These are phyloP conservation scores for Chenopodium formosanum DNA, from an alignment of 148 eudicot species.

Conservation along the genomic window DNA sequence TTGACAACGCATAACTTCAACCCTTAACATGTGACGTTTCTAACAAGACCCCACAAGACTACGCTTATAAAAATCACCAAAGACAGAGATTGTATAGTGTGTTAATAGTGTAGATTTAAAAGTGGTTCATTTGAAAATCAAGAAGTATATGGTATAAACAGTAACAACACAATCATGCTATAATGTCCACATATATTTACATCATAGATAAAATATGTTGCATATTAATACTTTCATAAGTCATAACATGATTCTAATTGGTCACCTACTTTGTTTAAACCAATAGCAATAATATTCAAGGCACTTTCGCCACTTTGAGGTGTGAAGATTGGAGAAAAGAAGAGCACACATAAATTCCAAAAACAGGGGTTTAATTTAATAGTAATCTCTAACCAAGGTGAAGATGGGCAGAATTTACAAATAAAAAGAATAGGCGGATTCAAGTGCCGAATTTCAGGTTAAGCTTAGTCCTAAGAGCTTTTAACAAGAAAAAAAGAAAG, in stretches of 20 bases:
- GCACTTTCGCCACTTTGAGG: too few species aligned
- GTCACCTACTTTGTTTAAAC: not conserved
- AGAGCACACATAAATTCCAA: not conserved
- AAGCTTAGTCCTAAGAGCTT: not conserved
- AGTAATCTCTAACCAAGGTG: not conserved
- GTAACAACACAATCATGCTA: not conserved
- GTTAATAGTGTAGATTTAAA: too few species aligned
- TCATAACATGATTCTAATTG: not conserved
- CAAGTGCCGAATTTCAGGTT: not conserved
- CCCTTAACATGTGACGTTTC: too few species aligned
- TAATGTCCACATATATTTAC: not conserved
- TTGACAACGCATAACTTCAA: too few species aligned
- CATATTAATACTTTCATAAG: not conserved
- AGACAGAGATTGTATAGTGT: too few species aligned
- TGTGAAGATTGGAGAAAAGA: not conserved
- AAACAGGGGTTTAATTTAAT: not conserved
- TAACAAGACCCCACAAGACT: too few species aligned
- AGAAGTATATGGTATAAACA: not conserved
- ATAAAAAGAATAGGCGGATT: not conserved
- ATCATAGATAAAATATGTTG: not conserved
- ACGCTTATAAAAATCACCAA: too few species aligned
- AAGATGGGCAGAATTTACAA: not conserved
- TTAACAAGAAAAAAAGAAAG: not conserved
- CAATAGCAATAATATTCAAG: not conserved
- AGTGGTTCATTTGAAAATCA: too few species aligned